These are phyloP conservation scores for Malassezia globosa DNA, from an alignment of 1,284 basidiomycete species.

Conservation along the genomic window DNA sequence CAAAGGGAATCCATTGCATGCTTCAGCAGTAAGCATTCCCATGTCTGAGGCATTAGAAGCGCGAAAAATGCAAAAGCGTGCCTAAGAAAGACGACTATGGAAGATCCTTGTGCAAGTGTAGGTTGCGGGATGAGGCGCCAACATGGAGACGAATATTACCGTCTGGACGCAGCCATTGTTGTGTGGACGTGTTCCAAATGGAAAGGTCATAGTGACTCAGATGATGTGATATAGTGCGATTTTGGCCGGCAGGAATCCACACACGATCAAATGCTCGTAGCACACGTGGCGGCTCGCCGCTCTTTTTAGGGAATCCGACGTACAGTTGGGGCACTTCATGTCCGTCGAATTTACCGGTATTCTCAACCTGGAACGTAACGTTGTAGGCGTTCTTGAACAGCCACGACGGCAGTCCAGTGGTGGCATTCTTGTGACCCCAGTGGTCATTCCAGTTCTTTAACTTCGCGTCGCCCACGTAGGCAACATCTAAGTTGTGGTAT, in stretches of 20 bases:
- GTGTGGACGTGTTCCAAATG: conserved; percentile 19
- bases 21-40: conserved; percentile 11
- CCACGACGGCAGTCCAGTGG: conserved; percentile 26
- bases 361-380: conserved; percentile 27
- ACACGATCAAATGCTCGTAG: conserved; percentile 34
- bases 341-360: conserved; percentile 28
- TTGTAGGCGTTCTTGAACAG: conserved; percentile 29
- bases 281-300: conserved; percentile 34
- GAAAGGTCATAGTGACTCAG: conserved; percentile 33
- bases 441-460: conserved; percentile 17
- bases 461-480: conserved; percentile 15
- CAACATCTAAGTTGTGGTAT: conserved; percentile 20
- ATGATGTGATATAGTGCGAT: conserved; percentile 18
- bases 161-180: conserved; percentile 28
- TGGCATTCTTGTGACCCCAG: conserved; percentile 21
- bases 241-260: conserved; percentile 19
- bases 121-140: conserved; percentile 30
- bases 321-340: conserved; percentile 37
- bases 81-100: background rate
- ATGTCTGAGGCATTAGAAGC: conserved; percentile 3
- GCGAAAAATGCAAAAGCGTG: conserved; percentile 5
- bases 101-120: conserved; percentile 14
- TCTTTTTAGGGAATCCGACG: conserved; percentile 25
- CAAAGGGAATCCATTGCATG: background rate
- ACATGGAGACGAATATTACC: conserved; percentile 25